Evolutionary conservation across 2,329 filamentous ascomycete genomes (phyloP), one percentile per base, ranked within the genome.

Genomic region (Aspergillus clavatus): DNA sequence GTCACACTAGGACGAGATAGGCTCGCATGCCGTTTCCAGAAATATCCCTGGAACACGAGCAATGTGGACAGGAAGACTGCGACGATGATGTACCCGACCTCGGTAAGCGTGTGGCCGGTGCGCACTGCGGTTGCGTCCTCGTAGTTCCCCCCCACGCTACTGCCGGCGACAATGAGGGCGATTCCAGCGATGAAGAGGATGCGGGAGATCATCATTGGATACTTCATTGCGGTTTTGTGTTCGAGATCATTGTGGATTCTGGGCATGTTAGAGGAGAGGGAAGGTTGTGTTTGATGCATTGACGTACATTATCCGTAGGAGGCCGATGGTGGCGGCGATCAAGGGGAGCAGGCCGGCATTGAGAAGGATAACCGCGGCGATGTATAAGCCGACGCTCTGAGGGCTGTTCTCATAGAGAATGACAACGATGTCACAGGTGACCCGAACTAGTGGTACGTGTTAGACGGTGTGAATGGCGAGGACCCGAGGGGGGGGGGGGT

Each of bases 291-390:
- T 24, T 6, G 14, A 24, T n/a, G 7, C 12, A 18, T 3, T 7
- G 12, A 50, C 52, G 47, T 45, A 57, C 55, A 57, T 55, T 23
- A 58, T 53, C 19, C 54, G 51, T 21, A 59, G 40, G 2, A 55
- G 47, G 5, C 55, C 57, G 19, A 59, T 40, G 6, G 57, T 60
- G 12, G 56, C 57, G 8, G 50, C 53, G 10, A 60, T 54, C 19
- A 58, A 48, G 5, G 57, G 57, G 31, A 59, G 51, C 16, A 58
- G 45, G n/a, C 56, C 57, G 7, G 54, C 46, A 40, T 54, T 58
- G 12, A 53, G 42, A 3, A 60, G 50, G 18, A 60, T 58, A 2
- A 44, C 26, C 0, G 52, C 38, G 7, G 52, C 56, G 7, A 58
- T 40, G 16, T 45, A 43, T 5, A 59, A 47, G 1, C 56, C 55